These are phyloP conservation scores for Mortierella antarctica DNA, from an alignment of 192 early-diverging fungal species.

Conservation along the genomic window DNA sequence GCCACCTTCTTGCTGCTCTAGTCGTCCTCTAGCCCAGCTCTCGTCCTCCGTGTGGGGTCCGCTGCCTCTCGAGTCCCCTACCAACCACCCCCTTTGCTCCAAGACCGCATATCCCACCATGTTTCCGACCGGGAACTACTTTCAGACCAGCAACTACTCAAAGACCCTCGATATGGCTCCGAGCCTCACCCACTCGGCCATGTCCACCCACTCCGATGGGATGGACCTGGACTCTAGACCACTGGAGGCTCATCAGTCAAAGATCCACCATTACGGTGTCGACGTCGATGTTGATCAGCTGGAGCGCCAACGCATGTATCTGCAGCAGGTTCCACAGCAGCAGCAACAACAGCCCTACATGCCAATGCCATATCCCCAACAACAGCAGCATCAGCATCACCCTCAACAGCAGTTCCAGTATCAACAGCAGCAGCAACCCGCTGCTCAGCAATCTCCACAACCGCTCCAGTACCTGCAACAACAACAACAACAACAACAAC, in stretches of 20 bases:
- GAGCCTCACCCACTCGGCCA: slow-evolving; percentile 18
- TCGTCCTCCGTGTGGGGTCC: too few species aligned
- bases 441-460: background rate
- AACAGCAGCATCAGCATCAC: background rate
- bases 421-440: background rate
- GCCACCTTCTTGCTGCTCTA: too few species aligned
- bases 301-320: slow-evolving; percentile 11
- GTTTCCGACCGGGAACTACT: background rate
- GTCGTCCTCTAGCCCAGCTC: too few species aligned
- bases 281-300: background rate
- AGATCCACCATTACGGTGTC: slow-evolving; percentile 6
- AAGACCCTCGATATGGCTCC: slow-evolving; percentile 10
- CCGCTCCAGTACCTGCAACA: background rate
- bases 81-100: too few species aligned
- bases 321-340: slow-evolving; percentile 12
- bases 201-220: slow-evolving; percentile 5
- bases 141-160: background rate
- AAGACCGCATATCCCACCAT: too few species aligned
- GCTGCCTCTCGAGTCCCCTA: too few species aligned
- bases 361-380: background rate
- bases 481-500: background rate
- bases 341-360: background rate
- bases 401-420: slow-evolving; percentile 5
- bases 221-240: slow-evolving; percentile 39
- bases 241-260: slow-evolving; percentile 6